Evolutionary conservation across 257 asterid genomes (phyloP).

Genomic region (Solanum stenotomum): DNA sequence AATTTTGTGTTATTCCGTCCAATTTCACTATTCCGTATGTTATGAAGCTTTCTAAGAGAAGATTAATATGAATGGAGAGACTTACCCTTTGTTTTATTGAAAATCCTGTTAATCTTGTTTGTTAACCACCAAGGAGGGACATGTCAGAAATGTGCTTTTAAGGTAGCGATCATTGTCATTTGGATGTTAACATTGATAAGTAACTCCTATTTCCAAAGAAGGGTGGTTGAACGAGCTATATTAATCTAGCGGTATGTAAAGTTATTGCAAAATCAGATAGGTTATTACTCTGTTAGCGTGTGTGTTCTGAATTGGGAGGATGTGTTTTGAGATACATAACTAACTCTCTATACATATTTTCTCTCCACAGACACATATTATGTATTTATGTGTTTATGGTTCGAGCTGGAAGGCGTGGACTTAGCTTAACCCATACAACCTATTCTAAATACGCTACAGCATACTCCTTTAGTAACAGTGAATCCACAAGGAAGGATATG

Average conservation of each 20-base stretch:
- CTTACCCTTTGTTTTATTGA: not conserved
- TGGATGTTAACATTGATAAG: not conserved
- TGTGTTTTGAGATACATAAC: not conserved
- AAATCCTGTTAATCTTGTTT: not conserved
- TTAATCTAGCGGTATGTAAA: not conserved
- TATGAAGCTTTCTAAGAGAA: not conserved
- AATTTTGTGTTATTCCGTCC: not conserved
- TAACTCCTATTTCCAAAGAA: not conserved
- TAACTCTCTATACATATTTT: not conserved
- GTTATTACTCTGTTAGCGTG: not conserved
- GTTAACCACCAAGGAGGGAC: not conserved
- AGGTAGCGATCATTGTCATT: not conserved
- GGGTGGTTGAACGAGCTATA: not conserved
- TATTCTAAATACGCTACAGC: not conserved
- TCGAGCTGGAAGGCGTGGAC: not conserved
- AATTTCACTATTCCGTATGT: not conserved
- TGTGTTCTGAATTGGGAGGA: not conserved
- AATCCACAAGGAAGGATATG: not conserved
- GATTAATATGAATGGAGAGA: not conserved
- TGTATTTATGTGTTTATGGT: not conserved
- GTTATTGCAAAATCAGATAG: not conserved
- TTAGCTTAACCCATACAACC: not conserved
- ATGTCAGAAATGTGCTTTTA: not conserved
- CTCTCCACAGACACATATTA: not conserved
- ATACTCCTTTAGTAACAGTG: not conserved